Evolutionary conservation across 345 rosid species (phyloP), one percentile per base, ranked within the genome.

Genomic region (Geranium rotundifolium): DNA sequence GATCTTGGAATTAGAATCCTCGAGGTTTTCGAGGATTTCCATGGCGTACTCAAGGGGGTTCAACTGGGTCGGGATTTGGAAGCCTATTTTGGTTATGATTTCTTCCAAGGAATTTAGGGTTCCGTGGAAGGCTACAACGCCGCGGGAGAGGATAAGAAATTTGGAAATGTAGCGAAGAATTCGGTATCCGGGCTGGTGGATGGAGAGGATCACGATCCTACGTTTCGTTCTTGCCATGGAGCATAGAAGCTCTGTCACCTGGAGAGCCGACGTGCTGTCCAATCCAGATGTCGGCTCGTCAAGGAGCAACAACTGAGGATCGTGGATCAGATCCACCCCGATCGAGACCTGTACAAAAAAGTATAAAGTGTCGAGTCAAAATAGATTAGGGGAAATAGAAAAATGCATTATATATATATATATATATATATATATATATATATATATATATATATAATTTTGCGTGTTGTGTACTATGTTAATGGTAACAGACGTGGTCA

Each of bases 241-340:
- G 66, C 90, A 85, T 2, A 92, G 82, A 65, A 86, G 79, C 73
- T 92, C 90, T 4, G 89, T 84, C 49, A 92, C 98, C 62, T 87
- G 93, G 29, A 81, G 86, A 19, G 95, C 93, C 29, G 88, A 85
- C 57, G 82, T 76, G 69, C 95, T 87, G 67, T 87, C 98, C 10
- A 91, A 75, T 56, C 98, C 98, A 2, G 95, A 89, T 17, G 98
- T 92, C 18, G 96, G 95, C 69, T 92, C 98, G 56, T 92, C 96
- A 14, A 92, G 80, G 56, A 92, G 80, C 60, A 92, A 69, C 65
- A 92, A 74, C 0, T 87, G 75, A 2, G 98, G 95, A 60, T 87
- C 87, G 17, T 87, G 89, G 54, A 91, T 91, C 78, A 89, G 76
- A 58, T 92, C 98, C 17, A 87, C 83, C 12, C 90, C 98, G 41